Evolutionary conservation across 2,329 filamentous ascomycete species (phyloP), one percentile per base, ranked within the genome.

Genomic region (Sclerotiophoma versabilis): DNA sequence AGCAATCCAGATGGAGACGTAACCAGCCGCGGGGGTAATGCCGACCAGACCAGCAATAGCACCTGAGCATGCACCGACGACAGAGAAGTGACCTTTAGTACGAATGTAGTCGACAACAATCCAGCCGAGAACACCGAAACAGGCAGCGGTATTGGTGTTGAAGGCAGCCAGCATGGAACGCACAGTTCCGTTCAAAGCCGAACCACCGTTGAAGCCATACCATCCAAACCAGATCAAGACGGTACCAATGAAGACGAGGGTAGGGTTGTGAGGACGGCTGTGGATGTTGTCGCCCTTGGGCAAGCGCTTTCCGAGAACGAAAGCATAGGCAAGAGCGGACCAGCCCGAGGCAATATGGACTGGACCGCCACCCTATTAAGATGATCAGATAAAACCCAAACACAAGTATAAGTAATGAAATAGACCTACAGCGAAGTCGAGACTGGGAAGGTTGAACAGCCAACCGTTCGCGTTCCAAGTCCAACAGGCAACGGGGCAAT

Each of bases 391-490:
- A 23, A 4, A 9, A 14, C 15, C 26, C n/a, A 9, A 4, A 3
- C 25, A 5, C 9, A 8, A 9, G 3, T 3, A 38, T 8, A 23
- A 5, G 17, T 4, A n/a, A 12, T 1, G n/a, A 20, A 9, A 14
- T 26, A 9, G 17, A 20, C 51, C 26, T 49, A 54, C 84, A 12
- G 84, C 84, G 49, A 85, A 87, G 65, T 87, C 85, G 56, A 84
- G 79, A 0, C 82, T 79, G 1, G 82, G 81, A 2, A 88, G 79
- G 19, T 86, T 83, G 71, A 78, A 87, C 0, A 88, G 75, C 86
- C 86, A 89, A 10, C 86, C 86, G 46, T 81, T 64, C n/a, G 80
- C 66, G 63, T 88, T 88, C 86, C 86, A 89, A 4, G 84, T 86
- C 85, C 85, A 88, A 74, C 82, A 86, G 0, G 85, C 85, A 29